phyloP scores from a whole-genome alignment of 78 protist species.

The Dictyostelium capitatum region DNA sequence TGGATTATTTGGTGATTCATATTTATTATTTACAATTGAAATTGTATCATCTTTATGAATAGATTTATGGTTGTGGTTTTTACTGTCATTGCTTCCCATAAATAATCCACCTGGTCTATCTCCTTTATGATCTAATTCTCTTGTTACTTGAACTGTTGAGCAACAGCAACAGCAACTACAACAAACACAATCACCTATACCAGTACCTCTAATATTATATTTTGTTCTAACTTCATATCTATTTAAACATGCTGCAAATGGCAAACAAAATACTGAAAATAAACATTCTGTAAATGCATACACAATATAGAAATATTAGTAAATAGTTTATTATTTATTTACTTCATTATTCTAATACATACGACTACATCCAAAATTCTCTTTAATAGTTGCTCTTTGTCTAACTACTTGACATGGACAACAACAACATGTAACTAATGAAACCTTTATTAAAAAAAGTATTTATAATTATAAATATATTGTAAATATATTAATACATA shows the following conservation, averaged over 20 bases:
- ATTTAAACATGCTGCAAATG: slow-evolving; percentile 51
- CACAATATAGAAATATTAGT: not conserved
- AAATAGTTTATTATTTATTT: too few species aligned
- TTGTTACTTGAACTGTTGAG: slow-evolving; percentile 68
- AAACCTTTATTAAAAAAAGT: not conserved
- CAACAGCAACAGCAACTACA: slow-evolving; percentile 60
- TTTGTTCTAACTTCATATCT: slow-evolving; percentile 48
- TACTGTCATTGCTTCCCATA: slow-evolving; percentile 1
- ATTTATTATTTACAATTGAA: not conserved
- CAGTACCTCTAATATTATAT: slow-evolving; percentile 64
- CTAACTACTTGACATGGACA: slow-evolving; percentile 73
- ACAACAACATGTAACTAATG: slow-evolving; percentile 10
- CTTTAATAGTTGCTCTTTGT: slow-evolving; percentile 60
- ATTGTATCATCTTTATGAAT: not conserved
- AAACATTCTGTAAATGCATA: slow-evolving; percentile 33
- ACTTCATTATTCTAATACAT: too few species aligned
- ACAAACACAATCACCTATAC: slow-evolving; percentile 69
- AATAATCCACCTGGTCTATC: slow-evolving; percentile 78
- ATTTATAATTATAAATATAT: not conserved
- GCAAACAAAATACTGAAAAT: slow-evolving; percentile 54
- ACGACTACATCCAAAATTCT: slow-evolving; percentile 33
- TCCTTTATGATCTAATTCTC: slow-evolving; percentile 63
- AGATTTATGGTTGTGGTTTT: not conserved
- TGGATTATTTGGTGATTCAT: not conserved
- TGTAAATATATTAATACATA: too few species aligned